Evolutionary conservation across 768 basidiomycete genomes (phyloP).

Genomic region (Mycena vulgaris): DNA sequence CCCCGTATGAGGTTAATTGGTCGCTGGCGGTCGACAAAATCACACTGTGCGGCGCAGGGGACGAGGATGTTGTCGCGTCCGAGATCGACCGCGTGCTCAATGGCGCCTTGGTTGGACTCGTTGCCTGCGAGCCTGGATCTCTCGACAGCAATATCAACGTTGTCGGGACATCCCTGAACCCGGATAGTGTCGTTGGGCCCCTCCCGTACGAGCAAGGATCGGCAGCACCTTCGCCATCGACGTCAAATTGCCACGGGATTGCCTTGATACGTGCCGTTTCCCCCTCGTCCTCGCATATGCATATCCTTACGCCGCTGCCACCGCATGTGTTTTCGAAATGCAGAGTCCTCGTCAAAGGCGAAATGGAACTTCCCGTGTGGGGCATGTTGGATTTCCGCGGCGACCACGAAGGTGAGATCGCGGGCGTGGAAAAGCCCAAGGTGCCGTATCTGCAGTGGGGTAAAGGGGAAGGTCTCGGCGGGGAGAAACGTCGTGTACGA

Average conservation of each 20-base stretch:
- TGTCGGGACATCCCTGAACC: conserved; percentile 4
- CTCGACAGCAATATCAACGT: conserved; percentile 48
- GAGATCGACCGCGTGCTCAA: conserved; percentile 85
- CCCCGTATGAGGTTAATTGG: conserved; percentile 83
- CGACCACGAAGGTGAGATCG: conserved; percentile 54
- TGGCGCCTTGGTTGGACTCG: conserved; percentile 84
- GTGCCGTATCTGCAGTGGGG: conserved; percentile 88
- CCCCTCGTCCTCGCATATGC: conserved; percentile 64
- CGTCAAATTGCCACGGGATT: conserved; percentile 81
- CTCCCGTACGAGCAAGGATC: conserved; percentile 75
- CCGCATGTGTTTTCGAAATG: conserved; percentile 57
- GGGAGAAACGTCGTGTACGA: conserved; percentile 79
- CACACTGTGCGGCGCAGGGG: conserved; percentile 79
- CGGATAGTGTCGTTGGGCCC: neutral
- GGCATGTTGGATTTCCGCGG: conserved; percentile 84
- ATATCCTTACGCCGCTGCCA: conserved; percentile 87
- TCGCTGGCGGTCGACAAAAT: conserved; percentile 71
- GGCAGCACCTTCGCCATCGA: conserved; percentile 67
- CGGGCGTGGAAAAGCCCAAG: conserved; percentile 68
- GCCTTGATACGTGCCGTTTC: conserved; percentile 77
- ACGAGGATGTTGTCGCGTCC: conserved; percentile 81
- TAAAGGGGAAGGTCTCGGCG: conserved; percentile 78
- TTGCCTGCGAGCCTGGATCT: conserved; percentile 65
- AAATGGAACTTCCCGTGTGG: conserved; percentile 90
- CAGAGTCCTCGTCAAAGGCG: conserved; percentile 84